Evolutionary conservation across 345 rosid species (phyloP).

Genomic region (Populus davidiana): DNA sequence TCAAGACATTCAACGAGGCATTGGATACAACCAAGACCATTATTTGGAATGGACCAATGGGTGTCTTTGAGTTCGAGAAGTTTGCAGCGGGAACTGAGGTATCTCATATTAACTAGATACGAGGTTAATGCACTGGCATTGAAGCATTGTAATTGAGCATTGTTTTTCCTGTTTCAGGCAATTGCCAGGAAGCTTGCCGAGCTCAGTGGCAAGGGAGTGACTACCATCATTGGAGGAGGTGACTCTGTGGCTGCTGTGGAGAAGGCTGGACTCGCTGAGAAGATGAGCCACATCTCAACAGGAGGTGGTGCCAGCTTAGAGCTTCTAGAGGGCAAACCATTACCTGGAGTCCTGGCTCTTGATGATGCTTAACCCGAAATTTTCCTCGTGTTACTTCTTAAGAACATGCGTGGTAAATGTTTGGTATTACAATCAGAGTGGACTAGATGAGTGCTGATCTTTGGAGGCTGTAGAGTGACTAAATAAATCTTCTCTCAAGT

Average conservation of each 20-base stretch:
- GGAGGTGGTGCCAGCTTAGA: constrained; percentile 98
- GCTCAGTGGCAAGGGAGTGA: constrained; percentile 77
- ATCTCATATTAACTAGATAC: neutral
- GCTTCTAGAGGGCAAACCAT: constrained; percentile 86
- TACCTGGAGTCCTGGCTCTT: constrained; percentile 91
- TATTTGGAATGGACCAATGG: constrained; percentile 99
- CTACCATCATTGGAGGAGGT: constrained; percentile 94
- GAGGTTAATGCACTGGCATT: neutral
- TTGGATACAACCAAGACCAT: constrained; percentile 71
- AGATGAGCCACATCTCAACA: constrained; percentile 96
- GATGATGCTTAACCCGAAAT: constrained; percentile 52
- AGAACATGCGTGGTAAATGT: constrained; percentile 2
- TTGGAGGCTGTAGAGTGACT: constrained; percentile 13
- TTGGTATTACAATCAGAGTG: constrained; percentile 35
- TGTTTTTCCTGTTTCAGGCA: constrained; percentile 44
- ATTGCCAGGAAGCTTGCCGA: constrained; percentile 84
- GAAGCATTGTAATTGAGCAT: neutral
- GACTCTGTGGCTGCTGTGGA: constrained; percentile 97
- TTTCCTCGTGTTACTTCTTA: neutral
- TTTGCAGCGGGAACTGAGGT: constrained; percentile 93
- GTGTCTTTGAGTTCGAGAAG: constrained; percentile 88
- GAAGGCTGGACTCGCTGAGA: constrained; percentile 84
- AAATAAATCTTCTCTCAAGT: constrained; percentile 7
- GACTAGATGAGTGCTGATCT: constrained; percentile 1
- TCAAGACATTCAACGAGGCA: constrained; percentile 61